Percentiles rank a stretch among this genome's conserved stretches.
These are phyloP conservation scores for Periglandula ipomoeae DNA, from an alignment of 2,329 filamentous ascomycete genomes.

Conservation along the genomic window DNA sequence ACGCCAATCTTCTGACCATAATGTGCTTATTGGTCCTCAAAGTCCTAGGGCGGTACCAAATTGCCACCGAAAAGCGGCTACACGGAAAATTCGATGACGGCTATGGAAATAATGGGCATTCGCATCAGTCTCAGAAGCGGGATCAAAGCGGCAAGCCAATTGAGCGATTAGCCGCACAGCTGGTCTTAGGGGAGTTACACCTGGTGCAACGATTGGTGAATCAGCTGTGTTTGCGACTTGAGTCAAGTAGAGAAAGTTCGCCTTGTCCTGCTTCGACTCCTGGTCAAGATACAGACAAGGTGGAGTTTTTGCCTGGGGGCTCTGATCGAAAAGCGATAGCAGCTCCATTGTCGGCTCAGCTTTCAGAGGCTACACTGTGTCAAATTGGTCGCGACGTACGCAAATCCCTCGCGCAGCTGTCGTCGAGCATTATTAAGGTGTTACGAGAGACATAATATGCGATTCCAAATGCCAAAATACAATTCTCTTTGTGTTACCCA, in stretches of 20 bases:
- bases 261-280: too few relatives aligned
- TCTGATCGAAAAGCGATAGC: too few relatives aligned
- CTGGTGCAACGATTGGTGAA: constrained; percentile 21
- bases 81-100: neutral
- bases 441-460: too few relatives aligned
- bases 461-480: too few relatives aligned
- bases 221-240: constrained; percentile 14
- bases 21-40: constrained; percentile 24
- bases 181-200: constrained; percentile 24
- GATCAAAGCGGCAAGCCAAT: neutral
- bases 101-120: too few relatives aligned
- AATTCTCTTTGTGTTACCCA: too few relatives aligned
- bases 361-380: neutral
- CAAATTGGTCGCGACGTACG: neutral
- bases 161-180: constrained; percentile 12
- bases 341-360: too few relatives aligned
- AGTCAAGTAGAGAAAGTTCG: too few relatives aligned
- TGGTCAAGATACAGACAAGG: too few relatives aligned
- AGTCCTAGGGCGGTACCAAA: constrained; percentile 20
- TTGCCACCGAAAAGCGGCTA: neutral
- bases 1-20: constrained; percentile 20
- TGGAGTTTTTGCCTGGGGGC: too few relatives aligned
- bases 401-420: neutral
- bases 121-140: too few relatives aligned
- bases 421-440: neutral